Conservation (phyloP, 1,284 basidiomycete species). For the Rhodotorula sp. region DNA sequence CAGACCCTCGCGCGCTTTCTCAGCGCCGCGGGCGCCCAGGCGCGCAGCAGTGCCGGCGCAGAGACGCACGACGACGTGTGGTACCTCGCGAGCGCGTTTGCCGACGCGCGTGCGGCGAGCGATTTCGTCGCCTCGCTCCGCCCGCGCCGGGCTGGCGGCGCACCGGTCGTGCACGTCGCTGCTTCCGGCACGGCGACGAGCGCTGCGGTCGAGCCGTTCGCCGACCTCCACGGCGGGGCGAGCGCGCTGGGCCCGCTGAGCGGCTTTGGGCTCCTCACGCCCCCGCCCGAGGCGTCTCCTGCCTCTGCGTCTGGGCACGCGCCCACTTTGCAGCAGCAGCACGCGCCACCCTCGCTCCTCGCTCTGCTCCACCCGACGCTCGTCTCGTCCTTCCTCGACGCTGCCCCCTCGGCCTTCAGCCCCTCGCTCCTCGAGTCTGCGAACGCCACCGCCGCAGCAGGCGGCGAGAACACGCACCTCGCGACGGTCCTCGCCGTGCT, state of each 20-base stretch:
- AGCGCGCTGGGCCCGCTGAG: conserved; percentile 39
- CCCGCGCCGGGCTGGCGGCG: not conserved
- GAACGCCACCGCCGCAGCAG: conserved; percentile 7
- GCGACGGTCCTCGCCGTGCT: conserved; percentile 65
- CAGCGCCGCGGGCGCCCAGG: not conserved
- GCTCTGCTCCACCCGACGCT: conserved; percentile 71
- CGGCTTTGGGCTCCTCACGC: conserved; percentile 22
- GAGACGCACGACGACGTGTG: not conserved
- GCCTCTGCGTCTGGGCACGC: not conserved
- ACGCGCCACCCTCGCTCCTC: conserved; percentile 39
- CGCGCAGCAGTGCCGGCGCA: not conserved
- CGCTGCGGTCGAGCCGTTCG: conserved; percentile 20
- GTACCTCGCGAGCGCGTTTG: conserved; percentile 8
- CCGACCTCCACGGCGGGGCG: conserved; percentile 40
- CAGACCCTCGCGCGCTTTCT: conserved; percentile 59
- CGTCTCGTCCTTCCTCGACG: conserved; percentile 78
- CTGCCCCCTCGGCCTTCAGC: conserved; percentile 71
- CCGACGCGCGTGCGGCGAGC: not conserved
- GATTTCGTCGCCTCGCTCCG: not conserved
- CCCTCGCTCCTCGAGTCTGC: conserved; percentile 32
- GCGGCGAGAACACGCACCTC: conserved; percentile 61
- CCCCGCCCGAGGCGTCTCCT: not conserved
- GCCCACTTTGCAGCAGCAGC: not conserved
- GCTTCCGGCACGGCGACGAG: not conserved
- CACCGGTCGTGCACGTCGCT: not conserved